phyloP scores from a whole-genome alignment of 2,329 filamentous ascomycete genomes.

The Fusarium verrucosum region DNA sequence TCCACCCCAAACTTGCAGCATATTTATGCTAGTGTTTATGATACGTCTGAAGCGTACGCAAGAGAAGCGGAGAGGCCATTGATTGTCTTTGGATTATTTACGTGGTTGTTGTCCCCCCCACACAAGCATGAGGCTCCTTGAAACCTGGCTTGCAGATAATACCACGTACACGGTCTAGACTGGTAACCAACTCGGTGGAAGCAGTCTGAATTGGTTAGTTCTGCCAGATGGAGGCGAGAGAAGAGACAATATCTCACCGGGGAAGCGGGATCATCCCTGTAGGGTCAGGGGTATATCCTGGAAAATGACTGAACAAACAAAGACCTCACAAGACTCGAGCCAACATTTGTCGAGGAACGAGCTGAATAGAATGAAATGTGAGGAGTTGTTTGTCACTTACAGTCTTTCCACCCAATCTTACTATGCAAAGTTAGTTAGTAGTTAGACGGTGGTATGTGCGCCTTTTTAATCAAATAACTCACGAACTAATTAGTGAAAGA shows the following conservation, averaged over 20 bases:
- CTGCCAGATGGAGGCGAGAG: not conserved
- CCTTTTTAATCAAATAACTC: not conserved
- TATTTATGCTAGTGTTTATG: conserved; percentile 3
- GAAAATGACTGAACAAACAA: not conserved
- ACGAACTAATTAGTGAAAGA: not conserved
- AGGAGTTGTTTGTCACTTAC: conserved; percentile 9
- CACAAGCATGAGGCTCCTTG: not conserved
- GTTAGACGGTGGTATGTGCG: no score
- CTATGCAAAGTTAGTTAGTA: no score
- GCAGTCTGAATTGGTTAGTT: not conserved
- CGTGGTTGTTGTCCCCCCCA: not conserved
- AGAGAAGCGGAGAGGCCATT: not conserved
- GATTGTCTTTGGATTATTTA: not conserved
- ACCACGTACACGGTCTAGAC: not conserved
- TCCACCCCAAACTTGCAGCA: not conserved
- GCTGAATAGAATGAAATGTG: conserved; percentile 3
- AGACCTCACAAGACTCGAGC: not conserved
- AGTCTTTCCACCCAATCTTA: no score
- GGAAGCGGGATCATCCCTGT: not conserved
- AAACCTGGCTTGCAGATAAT: not conserved
- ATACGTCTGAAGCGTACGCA: not conserved
- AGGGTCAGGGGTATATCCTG: not conserved
- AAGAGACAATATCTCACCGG: conserved; percentile 9
- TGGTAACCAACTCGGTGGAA: not conserved
- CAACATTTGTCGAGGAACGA: not conserved